Base-by-base conservation (phyloP, 805 yeast genomes). In the Metschnikowia cubensis region DNA sequence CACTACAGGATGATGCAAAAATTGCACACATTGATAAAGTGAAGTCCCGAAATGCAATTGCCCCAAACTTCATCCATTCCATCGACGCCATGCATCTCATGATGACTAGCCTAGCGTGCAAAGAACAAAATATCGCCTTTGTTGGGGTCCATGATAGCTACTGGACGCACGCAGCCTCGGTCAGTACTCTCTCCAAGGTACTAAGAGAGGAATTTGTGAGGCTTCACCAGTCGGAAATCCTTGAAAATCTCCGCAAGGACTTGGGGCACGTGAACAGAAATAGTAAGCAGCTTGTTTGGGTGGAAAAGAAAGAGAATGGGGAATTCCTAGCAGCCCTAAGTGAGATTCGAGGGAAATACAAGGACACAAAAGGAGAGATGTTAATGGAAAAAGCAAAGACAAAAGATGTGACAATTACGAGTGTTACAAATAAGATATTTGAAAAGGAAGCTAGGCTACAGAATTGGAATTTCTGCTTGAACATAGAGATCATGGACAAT, bases 41-140 rank as follows among this genome's bases (percentile, higher is more conserved):
- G 21, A 71, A 66, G 49, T 76, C 71, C 50, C 21, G 60, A 36
- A 69, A 67, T 51, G 76, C 67, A 10, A 60, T 74, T 6, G 75
- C 78, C 0, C 77, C 78, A 3, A 74, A 74, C 48, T 73, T 69
- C 53, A 67, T 74, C 40, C 78, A 74, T 51, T 71, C 75, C 10
- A 50, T 73, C 10, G 78, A 74, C 52, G 66, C 77, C 2, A 59
- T 65, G 3, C 78, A 74, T 50, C 59, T 74, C 60, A 50, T 62
- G 25, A 63, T 72, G 67, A 71, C 77, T 1, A 59, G 69, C 37
- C 42, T 64, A 31, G 60, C 61, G 4, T 65, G 69, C 8, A 42
- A 56, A 7, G 20, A 42, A 3, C 43, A 45, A 2, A 47, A 47
- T 1, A 55, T 72, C 15, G 55, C 67, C 4, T 73, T 73, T 57